A percentile compares a stretch with the other conserved stretches of the same genome.
These are phyloP conservation scores for Eucalyptus albens DNA, from an alignment of 345 rosid genomes.

Conservation along the genomic window DNA sequence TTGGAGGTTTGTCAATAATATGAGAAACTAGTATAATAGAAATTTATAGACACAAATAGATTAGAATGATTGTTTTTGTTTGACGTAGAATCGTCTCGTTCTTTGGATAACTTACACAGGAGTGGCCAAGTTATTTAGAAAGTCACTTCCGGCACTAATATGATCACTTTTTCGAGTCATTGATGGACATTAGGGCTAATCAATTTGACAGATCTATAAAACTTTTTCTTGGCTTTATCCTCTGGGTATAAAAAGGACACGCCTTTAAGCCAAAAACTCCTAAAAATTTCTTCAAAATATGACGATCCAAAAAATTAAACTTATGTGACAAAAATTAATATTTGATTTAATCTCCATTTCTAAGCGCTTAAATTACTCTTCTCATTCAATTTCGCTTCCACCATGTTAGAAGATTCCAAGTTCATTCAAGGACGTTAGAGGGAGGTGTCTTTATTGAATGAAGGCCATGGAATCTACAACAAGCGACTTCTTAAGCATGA, in stretches of 20 bases:
- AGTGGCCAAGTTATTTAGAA: no score
- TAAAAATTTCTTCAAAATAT: not conserved
- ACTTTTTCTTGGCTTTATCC: not conserved
- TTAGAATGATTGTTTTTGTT: not conserved
- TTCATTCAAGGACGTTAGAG: not conserved
- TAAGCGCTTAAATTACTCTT: not conserved
- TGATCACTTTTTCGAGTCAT: not conserved
- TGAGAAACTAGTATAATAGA: not conserved
- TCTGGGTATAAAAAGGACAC: not conserved
- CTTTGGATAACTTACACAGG: not conserved
- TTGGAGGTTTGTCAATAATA: not conserved
- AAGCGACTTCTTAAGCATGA: not conserved
- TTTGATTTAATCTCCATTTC: not conserved
- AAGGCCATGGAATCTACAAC: not conserved
- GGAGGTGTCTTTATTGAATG: not conserved
- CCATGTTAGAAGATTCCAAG: not conserved
- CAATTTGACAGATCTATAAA: not conserved
- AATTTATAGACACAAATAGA: not conserved
- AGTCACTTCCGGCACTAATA: no score
- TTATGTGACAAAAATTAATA: not conserved
- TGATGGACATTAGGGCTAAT: not conserved
- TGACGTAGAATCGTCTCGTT: not conserved
- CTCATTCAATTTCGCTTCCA: not conserved
- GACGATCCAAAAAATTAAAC: not conserved
- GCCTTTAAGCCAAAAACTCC: not conserved